Base-by-base conservation (phyloP, 345 rosid genomes). In the Salix dunnii region DNA sequence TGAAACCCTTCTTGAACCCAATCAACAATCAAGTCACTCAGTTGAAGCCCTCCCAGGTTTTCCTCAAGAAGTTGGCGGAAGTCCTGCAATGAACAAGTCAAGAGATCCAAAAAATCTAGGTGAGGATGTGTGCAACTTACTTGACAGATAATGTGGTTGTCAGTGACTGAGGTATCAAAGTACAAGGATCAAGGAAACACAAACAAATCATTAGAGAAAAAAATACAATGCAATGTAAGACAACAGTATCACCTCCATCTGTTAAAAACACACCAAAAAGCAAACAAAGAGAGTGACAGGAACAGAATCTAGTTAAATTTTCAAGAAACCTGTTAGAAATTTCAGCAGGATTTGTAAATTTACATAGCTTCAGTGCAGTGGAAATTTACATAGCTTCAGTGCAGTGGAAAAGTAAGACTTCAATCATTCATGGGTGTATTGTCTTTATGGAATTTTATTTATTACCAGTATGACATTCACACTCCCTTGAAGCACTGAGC, bases 1-100 rank as follows among this genome's bases (percentile, higher is more conserved):
- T 96, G 96, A 86, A 94, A 96, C 73, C 97, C 99, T 88, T 89
- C 97, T 90, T 89, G 97, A 81, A 94, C 89, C 91, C 91, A 96
- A 78, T 85, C 90, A 76, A 84, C 71, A 76, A 91, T 84, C 40
- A 79, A 83, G 71, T 88, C 92, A 63, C 89, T 92, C 84, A 92
- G 81, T 84, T 90, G 88, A 69, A 87, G 79, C 68, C 94, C 79
- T 74, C 75, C 94, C 72, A 86, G 77, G 76, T 85, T 82, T 73
- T 91, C 95, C 63, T 88, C 93, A 82, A 92, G 89, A 86, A 96
- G 93, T 76, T 85, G 90, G 71, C 87, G 94, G 82, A 96, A 92
- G 74, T 86, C 94, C 98, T 96, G 88, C 66, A 77, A 70, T 70
- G 68, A 82, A 77, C 27, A 68, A 75, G 55, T 27, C 49, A 40